Evolutionary conservation across 2,329 filamentous ascomycete species (phyloP).

Genomic region (Coniochaeta ligniaria): DNA sequence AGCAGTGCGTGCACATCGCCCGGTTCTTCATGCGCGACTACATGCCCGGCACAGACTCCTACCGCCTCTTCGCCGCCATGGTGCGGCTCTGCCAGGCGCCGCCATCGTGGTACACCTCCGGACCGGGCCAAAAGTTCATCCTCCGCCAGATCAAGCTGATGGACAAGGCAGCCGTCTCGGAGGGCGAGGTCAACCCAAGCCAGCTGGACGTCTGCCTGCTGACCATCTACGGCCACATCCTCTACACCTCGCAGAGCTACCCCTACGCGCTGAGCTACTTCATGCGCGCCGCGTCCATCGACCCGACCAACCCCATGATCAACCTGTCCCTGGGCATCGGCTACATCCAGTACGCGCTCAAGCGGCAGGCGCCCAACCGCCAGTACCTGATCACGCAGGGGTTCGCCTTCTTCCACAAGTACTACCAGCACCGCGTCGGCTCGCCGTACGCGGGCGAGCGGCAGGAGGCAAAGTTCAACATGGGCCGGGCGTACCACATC

Average conservation of each 20-base stretch:
- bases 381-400: slow-evolving; percentile 85
- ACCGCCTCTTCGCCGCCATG: slow-evolving; percentile 75
- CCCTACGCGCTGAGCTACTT: slow-evolving; percentile 84
- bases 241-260: slow-evolving; percentile 78
- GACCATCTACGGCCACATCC: slow-evolving; percentile 83
- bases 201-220: slow-evolving; percentile 71
- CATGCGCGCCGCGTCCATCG: slow-evolving; percentile 66
- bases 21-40: slow-evolving; percentile 82
- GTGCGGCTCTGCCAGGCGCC: slow-evolving; percentile 69
- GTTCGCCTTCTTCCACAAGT: slow-evolving; percentile 69
- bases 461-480: slow-evolving; percentile 78
- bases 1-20: slow-evolving; percentile 63
- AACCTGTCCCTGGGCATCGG: slow-evolving; percentile 75
- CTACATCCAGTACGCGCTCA: slow-evolving; percentile 84
- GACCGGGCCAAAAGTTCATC: slow-evolving; percentile 83
- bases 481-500: slow-evolving; percentile 68
- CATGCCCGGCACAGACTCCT: slow-evolving; percentile 61
- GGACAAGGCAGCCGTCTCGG: slow-evolving; percentile 59
- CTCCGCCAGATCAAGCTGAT: slow-evolving; percentile 86
- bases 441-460: slow-evolving; percentile 30
- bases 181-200: slow-evolving; percentile 17
- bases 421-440: slow-evolving; percentile 51
- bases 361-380: slow-evolving; percentile 82
- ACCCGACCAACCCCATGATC: slow-evolving; percentile 69
- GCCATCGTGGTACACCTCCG: slow-evolving; percentile 68